Evolutionary conservation across 257 asterid species (phyloP).

Genomic region (Leptodermis oblonga): DNA sequence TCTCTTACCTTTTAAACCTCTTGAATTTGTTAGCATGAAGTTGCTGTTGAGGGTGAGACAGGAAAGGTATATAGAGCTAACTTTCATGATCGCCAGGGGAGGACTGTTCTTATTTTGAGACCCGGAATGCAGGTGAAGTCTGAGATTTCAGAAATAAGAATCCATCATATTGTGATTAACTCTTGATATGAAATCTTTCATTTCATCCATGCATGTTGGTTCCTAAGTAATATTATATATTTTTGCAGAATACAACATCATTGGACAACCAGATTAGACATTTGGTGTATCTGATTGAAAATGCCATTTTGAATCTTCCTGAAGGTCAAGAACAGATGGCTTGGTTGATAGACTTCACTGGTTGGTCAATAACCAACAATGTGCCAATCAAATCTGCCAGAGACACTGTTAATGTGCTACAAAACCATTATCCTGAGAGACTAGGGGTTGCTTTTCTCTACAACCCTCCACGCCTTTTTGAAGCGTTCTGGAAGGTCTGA

Average conservation of each 20-base stretch:
- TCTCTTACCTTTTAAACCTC: not conserved
- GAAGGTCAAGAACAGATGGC: slow-evolving; percentile 94
- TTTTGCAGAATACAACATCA: slow-evolving; percentile 70
- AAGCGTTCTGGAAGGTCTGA: slow-evolving; percentile 94
- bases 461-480: slow-evolving; percentile 87
- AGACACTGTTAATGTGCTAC: slow-evolving; percentile 67
- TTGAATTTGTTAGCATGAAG: slow-evolving; percentile 53
- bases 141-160: not conserved
- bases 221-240: slow-evolving; percentile 1
- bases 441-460: slow-evolving; percentile 75
- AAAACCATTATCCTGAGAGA: slow-evolving; percentile 91
- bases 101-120: slow-evolving; percentile 83
- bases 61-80: slow-evolving; percentile 81
- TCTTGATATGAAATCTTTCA: not conserved
- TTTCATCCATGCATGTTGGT: not conserved
- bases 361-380: slow-evolving; percentile 73
- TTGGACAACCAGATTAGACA: slow-evolving; percentile 81
- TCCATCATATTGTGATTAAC: not conserved
- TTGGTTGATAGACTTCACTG: slow-evolving; percentile 91
- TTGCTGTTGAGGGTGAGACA: slow-evolving; percentile 83
- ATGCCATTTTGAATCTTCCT: slow-evolving; percentile 88
- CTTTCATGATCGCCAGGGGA: slow-evolving; percentile 80
- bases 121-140: slow-evolving; percentile 79
- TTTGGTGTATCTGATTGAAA: slow-evolving; percentile 84
- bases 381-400: slow-evolving; percentile 84